These are phyloP conservation scores for Meira miltonrushii DNA, from an alignment of 1,284 basidiomycete species.

Conservation along the genomic window DNA sequence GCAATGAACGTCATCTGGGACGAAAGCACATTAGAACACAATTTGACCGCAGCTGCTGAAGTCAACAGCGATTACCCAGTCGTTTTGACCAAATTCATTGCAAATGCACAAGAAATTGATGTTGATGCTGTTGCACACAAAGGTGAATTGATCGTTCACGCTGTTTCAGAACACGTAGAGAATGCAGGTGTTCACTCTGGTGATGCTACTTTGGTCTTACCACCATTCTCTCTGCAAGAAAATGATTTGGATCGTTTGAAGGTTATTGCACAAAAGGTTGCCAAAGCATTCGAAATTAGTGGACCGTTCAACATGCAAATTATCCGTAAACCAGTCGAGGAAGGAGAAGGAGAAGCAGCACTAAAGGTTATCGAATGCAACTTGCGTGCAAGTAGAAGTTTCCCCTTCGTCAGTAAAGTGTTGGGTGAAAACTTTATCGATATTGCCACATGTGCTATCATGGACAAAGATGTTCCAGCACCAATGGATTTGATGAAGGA, in stretches of 20 bases:
- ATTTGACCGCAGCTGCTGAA: slow-evolving; percentile 85
- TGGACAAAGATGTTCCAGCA: slow-evolving; percentile 79
- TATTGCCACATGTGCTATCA: slow-evolving; percentile 85
- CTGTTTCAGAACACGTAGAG: slow-evolving; percentile 99
- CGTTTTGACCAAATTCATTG: slow-evolving; percentile 98
- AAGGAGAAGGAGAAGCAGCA: slow-evolving; percentile 61
- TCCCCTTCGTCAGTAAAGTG: slow-evolving; percentile 99
- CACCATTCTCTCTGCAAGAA: slow-evolving; percentile 76
- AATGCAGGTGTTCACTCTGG: slow-evolving; percentile 98
- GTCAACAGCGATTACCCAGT: slow-evolving; percentile 97
- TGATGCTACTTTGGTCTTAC: slow-evolving; percentile 93
- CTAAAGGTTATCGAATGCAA: slow-evolving; percentile 99
- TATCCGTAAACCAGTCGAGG: slow-evolving; percentile 72
- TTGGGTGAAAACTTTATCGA: slow-evolving; percentile 96
- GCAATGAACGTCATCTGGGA: slow-evolving; percentile 99
- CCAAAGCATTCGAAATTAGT: slow-evolving; percentile 87
- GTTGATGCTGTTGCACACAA: slow-evolving; percentile 98
- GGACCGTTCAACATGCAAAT: slow-evolving; percentile 99
- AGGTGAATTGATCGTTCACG: slow-evolving; percentile 98
- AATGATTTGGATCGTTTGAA: slow-evolving; percentile 83
- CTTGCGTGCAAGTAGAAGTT: slow-evolving; percentile 90
- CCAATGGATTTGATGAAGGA: slow-evolving; percentile 90
- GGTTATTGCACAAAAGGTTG: slow-evolving; percentile 87
- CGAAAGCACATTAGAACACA: slow-evolving; percentile 80
- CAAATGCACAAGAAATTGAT: slow-evolving; percentile 98